Conservation (phyloP, 331 rosid genomes). For the Quercus phellos region DNA sequence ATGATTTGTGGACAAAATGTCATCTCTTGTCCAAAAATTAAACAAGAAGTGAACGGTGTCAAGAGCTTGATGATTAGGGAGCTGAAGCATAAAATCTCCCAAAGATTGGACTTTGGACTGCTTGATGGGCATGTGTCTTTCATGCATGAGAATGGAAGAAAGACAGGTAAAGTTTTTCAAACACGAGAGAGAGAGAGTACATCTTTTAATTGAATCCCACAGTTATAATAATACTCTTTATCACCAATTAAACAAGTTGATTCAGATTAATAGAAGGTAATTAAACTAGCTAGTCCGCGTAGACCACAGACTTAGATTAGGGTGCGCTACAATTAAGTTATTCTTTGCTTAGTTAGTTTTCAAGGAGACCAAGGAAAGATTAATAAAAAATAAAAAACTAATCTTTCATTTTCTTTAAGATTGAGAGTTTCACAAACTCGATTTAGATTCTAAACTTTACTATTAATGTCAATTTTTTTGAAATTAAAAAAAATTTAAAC, state of each 20-base stretch:
- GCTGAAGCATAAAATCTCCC: neutral
- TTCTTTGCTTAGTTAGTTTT: neutral
- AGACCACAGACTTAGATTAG: no score
- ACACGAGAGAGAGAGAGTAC: no score
- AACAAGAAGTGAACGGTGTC: no score
- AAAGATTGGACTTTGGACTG: slow-evolving; percentile 19
- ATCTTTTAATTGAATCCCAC: no score
- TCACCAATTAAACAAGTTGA: neutral
- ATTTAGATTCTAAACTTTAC: no score
- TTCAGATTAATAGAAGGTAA: neutral
- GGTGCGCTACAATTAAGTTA: neutral
- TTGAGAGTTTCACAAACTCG: no score
- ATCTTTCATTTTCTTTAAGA: neutral
- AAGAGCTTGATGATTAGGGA: neutral
- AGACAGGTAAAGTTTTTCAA: slow-evolving; percentile 5
- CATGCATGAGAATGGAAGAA: slow-evolving; percentile 19
- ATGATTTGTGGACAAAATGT: no score
- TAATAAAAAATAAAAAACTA: neutral
- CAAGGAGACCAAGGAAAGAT: no score
- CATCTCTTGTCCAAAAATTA: no score
- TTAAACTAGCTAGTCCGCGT: neutral
- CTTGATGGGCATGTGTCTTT: slow-evolving; percentile 23
- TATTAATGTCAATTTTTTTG: no score
- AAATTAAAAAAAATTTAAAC: no score
- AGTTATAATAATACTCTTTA: no score